Evolutionary conservation across 2,329 filamentous ascomycete species (phyloP).

Genomic region (Sphaerulina populicola): DNA sequence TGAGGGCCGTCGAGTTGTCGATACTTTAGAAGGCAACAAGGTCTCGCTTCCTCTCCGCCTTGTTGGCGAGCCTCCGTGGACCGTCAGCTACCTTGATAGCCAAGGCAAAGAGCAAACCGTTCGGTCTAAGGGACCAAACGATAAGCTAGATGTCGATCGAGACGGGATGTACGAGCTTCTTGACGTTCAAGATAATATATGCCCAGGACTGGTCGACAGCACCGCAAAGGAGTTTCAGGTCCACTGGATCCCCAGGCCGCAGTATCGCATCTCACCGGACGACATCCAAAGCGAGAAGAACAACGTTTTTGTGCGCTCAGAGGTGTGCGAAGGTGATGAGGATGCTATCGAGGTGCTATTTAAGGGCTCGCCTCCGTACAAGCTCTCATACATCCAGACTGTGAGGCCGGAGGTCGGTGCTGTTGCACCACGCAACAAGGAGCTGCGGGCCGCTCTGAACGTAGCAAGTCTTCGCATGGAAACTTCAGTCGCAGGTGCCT

Average conservation of each 20-base stretch:
- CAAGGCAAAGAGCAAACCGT: conserved; percentile 33
- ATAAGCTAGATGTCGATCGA: conserved; percentile 24
- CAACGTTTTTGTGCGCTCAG: conserved; percentile 59
- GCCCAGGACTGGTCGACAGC: conserved; percentile 70
- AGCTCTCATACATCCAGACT: conserved; percentile 70
- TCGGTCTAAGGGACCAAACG: conserved; percentile 33
- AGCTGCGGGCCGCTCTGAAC: conserved; percentile 67
- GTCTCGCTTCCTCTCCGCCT: conserved; percentile 74
- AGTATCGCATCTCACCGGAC: conserved; percentile 54
- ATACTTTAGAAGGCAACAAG: conserved; percentile 66
- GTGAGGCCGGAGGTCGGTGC: conserved; percentile 62
- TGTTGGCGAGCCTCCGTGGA: conserved; percentile 80
- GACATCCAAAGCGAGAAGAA: conserved; percentile 50
- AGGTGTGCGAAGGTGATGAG: conserved; percentile 90
- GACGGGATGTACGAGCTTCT: conserved; percentile 70
- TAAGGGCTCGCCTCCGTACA: conserved; percentile 70
- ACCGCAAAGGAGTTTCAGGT: conserved; percentile 68
- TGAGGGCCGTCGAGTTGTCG: conserved; percentile 66
- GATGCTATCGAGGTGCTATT: conserved; percentile 77
- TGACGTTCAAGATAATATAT: conserved; percentile 68
- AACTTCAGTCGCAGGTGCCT: conserved; percentile 70
- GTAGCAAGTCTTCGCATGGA: conserved; percentile 77
- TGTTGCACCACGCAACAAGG: conserved; percentile 54
- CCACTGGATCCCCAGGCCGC: conserved; percentile 75
- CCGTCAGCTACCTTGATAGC: conserved; percentile 57